Evolutionary conservation across 2,329 filamentous ascomycete species (phyloP), one percentile per base, ranked within the genome.

Genomic region (Diaporthe sp.): DNA sequence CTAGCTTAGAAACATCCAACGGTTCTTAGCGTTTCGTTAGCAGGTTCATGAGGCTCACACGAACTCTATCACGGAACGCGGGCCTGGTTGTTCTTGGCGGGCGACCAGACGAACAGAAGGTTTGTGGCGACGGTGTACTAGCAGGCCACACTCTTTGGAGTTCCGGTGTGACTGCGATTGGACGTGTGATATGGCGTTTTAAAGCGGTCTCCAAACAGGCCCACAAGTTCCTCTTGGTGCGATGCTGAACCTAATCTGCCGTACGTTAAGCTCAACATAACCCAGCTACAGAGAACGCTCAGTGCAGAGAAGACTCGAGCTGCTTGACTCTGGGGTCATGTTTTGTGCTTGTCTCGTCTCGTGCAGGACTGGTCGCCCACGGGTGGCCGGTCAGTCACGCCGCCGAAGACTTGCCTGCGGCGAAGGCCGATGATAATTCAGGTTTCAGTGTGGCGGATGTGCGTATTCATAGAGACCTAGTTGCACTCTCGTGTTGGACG

Each of bases 1-100:
- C 55, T 74, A 57, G 42, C 22, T 72, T 73, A 62, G 71, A 73
- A 70, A 42, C 61, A 72, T 55, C 42, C 51, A 73, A 73, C 71
- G 71, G 74, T 34, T 55, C 46, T 74, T 74, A 58, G 72, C 72
- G 74, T 74, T 60, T 71, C 72, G 53, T 65, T 61, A 62, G 71
- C 62, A 76, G 39, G 31, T 68, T 58, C 55, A 53, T 74, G 55
- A 74, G 39, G 61, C 60, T 55, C 60, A 68, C 61, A 74, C 61
- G 58, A 57, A 51, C n/a, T 28, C 37, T 58, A 57, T 57, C 55
- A 53, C 57, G 73, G 65, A 62, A 58, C 39, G 53, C 73, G 19
- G 55, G 53, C n/a, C 39, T 60, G 57, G 55, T n/a, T 53, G 51
- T 51, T 68, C 61, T 74, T 70, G 61, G 51, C 61, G 25, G 15